phyloP scores from a whole-genome alignment of 208 protist species.

The Trypanosomatidae sp. region DNA sequence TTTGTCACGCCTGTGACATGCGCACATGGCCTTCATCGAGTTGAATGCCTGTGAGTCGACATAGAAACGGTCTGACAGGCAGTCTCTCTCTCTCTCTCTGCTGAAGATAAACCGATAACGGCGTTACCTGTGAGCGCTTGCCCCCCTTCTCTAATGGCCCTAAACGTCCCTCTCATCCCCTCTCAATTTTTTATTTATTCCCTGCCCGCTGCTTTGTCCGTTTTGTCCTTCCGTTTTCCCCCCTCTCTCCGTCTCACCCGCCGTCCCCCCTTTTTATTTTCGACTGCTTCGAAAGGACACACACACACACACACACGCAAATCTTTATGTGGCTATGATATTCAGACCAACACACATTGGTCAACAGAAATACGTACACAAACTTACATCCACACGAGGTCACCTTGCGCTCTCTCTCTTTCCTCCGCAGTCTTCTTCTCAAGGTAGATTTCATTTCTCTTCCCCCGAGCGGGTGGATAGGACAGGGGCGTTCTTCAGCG shows the following conservation, averaged over 20 bases:
- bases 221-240: not conserved
- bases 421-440: too few relatives aligned
- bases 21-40: not conserved
- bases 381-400: too few relatives aligned
- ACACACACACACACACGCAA: not conserved
- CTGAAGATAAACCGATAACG: not conserved
- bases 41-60: not conserved
- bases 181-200: conserved; percentile 4
- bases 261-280: not conserved
- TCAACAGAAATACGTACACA: too few relatives aligned
- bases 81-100: conserved; percentile 2
- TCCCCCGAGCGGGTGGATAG: too few relatives aligned
- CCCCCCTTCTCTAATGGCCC: not conserved
- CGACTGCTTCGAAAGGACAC: not conserved
- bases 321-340: not conserved
- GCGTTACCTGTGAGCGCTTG: conserved; percentile 1
- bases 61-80: not conserved
- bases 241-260: not conserved
- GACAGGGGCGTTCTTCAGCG: too few relatives aligned
- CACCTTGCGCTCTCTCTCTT: too few relatives aligned
- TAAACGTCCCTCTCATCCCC: not conserved
- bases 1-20: not conserved
- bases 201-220: not conserved
- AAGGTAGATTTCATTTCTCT: too few relatives aligned
- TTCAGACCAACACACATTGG: too few relatives aligned